Base-by-base conservation (phyloP, 768 basidiomycete species). In the Russula sp. region DNA sequence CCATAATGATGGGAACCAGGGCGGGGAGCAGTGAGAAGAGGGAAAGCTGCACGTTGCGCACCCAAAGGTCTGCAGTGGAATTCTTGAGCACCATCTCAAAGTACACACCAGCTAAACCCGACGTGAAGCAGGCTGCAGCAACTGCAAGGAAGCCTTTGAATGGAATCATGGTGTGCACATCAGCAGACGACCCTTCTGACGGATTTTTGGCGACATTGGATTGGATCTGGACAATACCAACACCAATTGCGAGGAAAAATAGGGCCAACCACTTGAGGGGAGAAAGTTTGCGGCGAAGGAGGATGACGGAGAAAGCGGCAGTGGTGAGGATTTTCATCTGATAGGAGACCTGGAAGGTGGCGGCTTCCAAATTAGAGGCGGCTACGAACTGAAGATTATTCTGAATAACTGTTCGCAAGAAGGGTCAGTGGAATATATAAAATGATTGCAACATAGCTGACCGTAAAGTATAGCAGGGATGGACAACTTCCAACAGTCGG, bases 271-370 rank as follows among this genome's bases (percentile, higher is more conserved):
- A 98, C 75, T 97, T 93, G 38, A 77, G 79, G 1, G 82, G 78
- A 30, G 81, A 82, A 40, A 98, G 78, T 70, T 86, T 84, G 72
- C 87, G 90, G 66, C 90, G 85, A 32, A 95, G 81, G 32, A 96
- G 79, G 5, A 90, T 69, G 49, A 94, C 92, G 24, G 90, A 92
- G 75, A 94, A 94, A 46, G 82, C 90, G 20, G 92, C 94, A 24
- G 94, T 96, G 42, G 94, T 95, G 69, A 96, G 85, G 72, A 96
- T 94, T 76, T 96, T 96, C 94, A 96, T 96, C 75, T 96, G 94
- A 76, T 95, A 95, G 50, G 87, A 92, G 73, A 96, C 94, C 75
- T 97, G 95, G 76, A 98, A 98, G 18, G 94, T 97, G 24, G 95
- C 94, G 18, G 92, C 94, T 69, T 94, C 89, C 65, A 98, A 80